Evolutionary conservation across 2,329 filamentous ascomycete species (phyloP).

Genomic region (Trichoderma brevicompactum): DNA sequence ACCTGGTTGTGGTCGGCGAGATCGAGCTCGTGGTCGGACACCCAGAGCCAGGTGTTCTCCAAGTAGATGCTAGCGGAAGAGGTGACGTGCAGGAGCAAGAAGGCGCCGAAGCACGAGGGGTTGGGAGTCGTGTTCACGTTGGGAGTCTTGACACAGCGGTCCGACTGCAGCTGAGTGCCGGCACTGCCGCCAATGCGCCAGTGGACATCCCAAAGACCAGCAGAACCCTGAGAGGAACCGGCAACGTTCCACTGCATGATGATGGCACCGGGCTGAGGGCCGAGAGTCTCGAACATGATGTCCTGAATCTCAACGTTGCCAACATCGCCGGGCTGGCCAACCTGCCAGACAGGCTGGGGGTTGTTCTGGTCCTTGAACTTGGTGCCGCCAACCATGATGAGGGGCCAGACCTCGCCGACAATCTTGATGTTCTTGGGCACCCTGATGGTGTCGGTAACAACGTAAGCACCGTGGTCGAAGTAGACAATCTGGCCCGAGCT

Average conservation of each 20-base stretch:
- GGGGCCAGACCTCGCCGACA: constrained; percentile 87
- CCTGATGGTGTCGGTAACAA: constrained; percentile 70
- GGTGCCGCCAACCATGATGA: constrained; percentile 81
- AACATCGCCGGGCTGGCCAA: constrained; percentile 76
- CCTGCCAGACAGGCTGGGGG: constrained; percentile 82
- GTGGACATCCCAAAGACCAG: constrained; percentile 94
- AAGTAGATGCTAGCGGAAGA: constrained; percentile 71
- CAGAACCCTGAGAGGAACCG: constrained; percentile 66
- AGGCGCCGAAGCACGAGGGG: constrained; percentile 72
- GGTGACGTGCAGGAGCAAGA: constrained; percentile 70
- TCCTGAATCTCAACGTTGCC: constrained; percentile 88
- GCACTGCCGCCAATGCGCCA: constrained; percentile 87
- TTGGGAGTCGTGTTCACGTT: constrained; percentile 64
- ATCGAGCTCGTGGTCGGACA: constrained; percentile 88
- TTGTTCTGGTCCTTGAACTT: constrained; percentile 75
- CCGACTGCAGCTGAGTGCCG: constrained; percentile 80
- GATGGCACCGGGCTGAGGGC: constrained; percentile 83
- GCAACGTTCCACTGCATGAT: constrained; percentile 91
- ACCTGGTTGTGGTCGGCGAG: constrained; percentile 73
- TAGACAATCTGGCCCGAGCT: constrained; percentile 69
- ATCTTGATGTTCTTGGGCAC: constrained; percentile 83
- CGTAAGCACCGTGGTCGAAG: constrained; percentile 76
- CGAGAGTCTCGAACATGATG: constrained; percentile 81
- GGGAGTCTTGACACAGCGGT: constrained; percentile 79
- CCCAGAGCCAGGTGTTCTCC: constrained; percentile 91